A percentile compares a stretch with the other conserved stretches of the same genome.
These are phyloP conservation scores for Stephanodiscus minutulus DNA, from an alignment of 108 stramenopile genomes.

Conservation along the genomic window DNA sequence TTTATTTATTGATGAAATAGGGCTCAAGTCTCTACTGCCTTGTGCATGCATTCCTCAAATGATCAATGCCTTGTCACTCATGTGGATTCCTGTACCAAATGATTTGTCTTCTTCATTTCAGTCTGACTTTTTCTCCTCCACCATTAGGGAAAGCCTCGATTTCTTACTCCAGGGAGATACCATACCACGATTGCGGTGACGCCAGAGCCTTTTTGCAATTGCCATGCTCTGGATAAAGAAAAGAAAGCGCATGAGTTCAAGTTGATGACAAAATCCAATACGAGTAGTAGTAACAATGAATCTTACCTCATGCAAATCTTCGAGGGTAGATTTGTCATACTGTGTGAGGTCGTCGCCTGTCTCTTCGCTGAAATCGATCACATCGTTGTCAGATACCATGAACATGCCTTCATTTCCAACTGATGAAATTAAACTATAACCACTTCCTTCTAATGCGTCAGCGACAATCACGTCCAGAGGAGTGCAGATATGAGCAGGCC, in stretches of 20 bases:
- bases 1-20: not conserved
- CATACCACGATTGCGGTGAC: conserved; percentile 53
- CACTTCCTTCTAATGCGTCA: conserved; percentile 43
- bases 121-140: conserved; percentile 46
- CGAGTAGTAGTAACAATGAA: not conserved
- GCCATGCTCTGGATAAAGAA: conserved; percentile 48
- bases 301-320: conserved; percentile 62
- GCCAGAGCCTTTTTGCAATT: conserved; percentile 66
- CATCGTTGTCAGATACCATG: conserved; percentile 53
- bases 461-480: conserved; percentile 57
- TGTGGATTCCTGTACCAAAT: not conserved
- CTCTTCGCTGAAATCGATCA: conserved; percentile 62
- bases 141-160: conserved; percentile 27
- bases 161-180: conserved; percentile 39
- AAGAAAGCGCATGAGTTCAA: conserved; percentile 1
- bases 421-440: conserved; percentile 64
- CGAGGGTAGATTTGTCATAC: conserved; percentile 50
- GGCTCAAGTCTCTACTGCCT: not conserved
- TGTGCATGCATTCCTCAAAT: not conserved
- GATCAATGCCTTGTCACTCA: not conserved
- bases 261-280: not conserved
- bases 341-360: conserved; percentile 52
- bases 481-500: conserved; percentile 77
- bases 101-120: not conserved
- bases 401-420: conserved; percentile 70